Base-by-base conservation (phyloP, 768 basidiomycete genomes). In the Clavaria fumosa region DNA sequence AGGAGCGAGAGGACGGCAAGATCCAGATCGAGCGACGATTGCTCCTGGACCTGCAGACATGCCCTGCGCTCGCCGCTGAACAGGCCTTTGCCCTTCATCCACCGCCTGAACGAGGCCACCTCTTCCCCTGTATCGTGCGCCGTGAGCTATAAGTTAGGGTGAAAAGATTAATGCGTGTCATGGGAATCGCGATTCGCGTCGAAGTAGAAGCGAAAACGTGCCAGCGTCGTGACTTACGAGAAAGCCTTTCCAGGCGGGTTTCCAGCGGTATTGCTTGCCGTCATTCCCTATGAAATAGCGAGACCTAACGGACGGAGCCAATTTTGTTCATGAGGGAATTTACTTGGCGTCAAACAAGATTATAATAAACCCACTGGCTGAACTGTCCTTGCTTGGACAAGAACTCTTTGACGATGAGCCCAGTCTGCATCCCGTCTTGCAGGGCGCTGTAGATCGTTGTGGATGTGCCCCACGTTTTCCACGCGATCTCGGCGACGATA, bases 1-100 rank as follows among this genome's bases (percentile, higher is more conserved):
- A 72, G 44, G 43, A 72, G 72, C 12, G 72, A 67, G 18, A 72
- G 51, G 9, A 73, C 52, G 27, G 73, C 53, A 34, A 73, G 55
- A 50, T 73, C 70, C 39, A 69, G 56, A 47, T 72, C 65, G 15
- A 45, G 19, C 18, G 70, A 49, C 20, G 57, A 55, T 38, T 56
- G 60, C n/a, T 69, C 66, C 37, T 69, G 58, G 32, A 71, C 61
- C 30, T 55, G 53, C 18, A 73, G 59, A 17, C 60, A 54, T 28
- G 63, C 57, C 43, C 64, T 70, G 42, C 55, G 58, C 47, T 71
- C 60, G 15, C 64, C 66, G 4, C 60, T 58, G 44, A 71, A 71
- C 31, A 62, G 45, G 4, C 70, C 72, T 31, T 68, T 64, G 5
- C 49, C 43, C 26, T 59, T 59, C 26, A 54, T 43, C 15, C 50